Base-by-base conservation (phyloP, 257 asterid genomes). In the Mitragyna speciosa region DNA sequence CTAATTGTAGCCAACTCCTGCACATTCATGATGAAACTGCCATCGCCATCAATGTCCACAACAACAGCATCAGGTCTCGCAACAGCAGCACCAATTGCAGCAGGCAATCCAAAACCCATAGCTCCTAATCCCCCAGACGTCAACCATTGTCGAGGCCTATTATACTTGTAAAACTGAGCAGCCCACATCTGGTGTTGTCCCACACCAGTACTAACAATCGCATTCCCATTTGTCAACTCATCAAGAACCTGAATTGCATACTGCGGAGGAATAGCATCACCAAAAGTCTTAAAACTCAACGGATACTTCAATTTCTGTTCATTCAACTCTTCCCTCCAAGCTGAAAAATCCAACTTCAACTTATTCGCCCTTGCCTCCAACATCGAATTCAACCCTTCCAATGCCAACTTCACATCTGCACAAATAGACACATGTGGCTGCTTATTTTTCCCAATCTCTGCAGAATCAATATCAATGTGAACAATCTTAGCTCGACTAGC, bases 121-220 rank as follows among this genome's bases (percentile, higher is more conserved):
- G 97, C 97, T 3, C 98, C 97, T 36, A 92, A 77, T 33, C 97
- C 97, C 54, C 94, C 89, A 0, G 97, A 94, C 2, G 97, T 91
- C 88, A 92, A 71, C 94, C 92, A 94, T 49, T 92, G 97, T 0
- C 94, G 83, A 0, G 97, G 93, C 59, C 83, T 88, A 63, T 92
- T 92, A 79, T 92, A 94, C 82, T 91, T 94, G 77, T 91, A 92
- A 61, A 85, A 89, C 72, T 92, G 98, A 0, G 98, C 98, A 26
- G 97, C 87, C 97, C 98, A 94, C 97, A 94, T 94, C 72, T 90
- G 98, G 74, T 94, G 98, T 80, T 94, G 98, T 71, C 98, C 98
- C 6, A 92, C 97, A 14, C 97, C 97, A 2, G 93, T 92, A 75
- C 89, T 90, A 15, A 92, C 82, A 76, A 94, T 90, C 5, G 96